A percentile compares a stretch with the other conserved stretches of the same genome.
phyloP scores from a whole-genome alignment of 441 rosid genomes.

The Croton laevigatus region DNA sequence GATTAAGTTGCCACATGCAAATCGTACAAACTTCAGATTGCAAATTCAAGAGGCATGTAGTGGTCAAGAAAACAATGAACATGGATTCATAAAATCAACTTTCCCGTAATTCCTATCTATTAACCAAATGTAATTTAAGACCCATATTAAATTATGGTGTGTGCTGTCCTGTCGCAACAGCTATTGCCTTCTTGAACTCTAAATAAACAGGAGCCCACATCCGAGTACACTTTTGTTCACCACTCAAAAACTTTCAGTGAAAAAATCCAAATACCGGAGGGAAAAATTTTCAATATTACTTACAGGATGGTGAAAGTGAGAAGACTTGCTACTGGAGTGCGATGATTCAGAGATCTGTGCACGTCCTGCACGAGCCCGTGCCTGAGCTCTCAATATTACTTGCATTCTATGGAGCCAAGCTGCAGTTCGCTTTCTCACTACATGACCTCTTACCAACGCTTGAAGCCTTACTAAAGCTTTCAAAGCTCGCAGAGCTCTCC shows the following conservation, averaged over 20 bases:
- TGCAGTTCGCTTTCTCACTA: slow-evolving; percentile 65
- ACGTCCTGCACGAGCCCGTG: slow-evolving; percentile 60
- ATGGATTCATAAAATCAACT: background rate
- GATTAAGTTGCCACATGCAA: background rate
- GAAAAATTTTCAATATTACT: slow-evolving; percentile 19
- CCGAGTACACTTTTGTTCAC: slow-evolving; percentile 5
- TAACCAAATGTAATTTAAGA: background rate
- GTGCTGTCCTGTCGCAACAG: background rate
- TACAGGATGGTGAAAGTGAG: slow-evolving; percentile 66
- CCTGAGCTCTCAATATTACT: slow-evolving; percentile 69
- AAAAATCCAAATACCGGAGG: slow-evolving; percentile 18
- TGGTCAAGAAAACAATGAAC: background rate
- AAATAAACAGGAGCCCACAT: slow-evolving; percentile 21
- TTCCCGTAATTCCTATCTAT: background rate
- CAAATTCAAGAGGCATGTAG: background rate
- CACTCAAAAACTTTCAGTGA: slow-evolving; percentile 6
- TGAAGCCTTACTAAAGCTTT: slow-evolving; percentile 89
- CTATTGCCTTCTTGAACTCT: background rate
- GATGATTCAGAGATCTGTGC: slow-evolving; percentile 57
- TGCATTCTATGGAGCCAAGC: slow-evolving; percentile 67
- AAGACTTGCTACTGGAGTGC: slow-evolving; percentile 65
- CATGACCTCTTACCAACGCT: slow-evolving; percentile 89
- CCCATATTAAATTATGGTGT: slow-evolving; percentile 5
- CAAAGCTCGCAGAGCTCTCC: slow-evolving; percentile 82
- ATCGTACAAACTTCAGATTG: background rate